These are phyloP conservation scores for Xylaria telfairii DNA, from an alignment of 495 filamentous ascomycete genomes.

Conservation along the genomic window DNA sequence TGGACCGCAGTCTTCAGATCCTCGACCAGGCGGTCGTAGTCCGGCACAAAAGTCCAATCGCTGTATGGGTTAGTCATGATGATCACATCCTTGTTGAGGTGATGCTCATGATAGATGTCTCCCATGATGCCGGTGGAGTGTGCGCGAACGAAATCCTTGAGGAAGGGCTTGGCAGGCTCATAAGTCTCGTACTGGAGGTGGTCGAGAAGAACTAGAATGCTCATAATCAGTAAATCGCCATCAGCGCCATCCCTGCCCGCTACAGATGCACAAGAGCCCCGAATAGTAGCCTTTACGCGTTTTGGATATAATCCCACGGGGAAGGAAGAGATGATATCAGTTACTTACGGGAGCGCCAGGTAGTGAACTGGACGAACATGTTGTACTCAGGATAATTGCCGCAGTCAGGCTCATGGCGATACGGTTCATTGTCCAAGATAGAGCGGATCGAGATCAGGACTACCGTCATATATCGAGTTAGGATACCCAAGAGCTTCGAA, in stretches of 20 bases:
- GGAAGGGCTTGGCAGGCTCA: background rate
- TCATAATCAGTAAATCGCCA: background rate
- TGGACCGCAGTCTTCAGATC: background rate
- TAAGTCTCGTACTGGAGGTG: background rate
- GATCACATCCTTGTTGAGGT: background rate
- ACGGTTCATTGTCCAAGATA: background rate
- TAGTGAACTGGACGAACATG: background rate
- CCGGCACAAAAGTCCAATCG: background rate
- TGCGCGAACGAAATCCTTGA: background rate
- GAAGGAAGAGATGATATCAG: background rate
- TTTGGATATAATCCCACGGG: background rate
- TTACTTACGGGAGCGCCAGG: background rate
- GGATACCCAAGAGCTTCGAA: background rate
- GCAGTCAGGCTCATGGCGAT: background rate
- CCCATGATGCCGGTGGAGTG: background rate
- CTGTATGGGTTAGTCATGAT: background rate
- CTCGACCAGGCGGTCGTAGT: background rate
- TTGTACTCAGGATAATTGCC: background rate
- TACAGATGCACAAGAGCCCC: background rate
- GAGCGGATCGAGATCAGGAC: background rate
- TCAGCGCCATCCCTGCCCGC: background rate
- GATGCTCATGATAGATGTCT: background rate
- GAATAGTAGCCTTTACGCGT: background rate
- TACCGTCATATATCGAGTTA: background rate
- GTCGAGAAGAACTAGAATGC: background rate